Conservation (phyloP, 495 filamentous ascomycete genomes). For the Chlorociboria aeruginascens region DNA sequence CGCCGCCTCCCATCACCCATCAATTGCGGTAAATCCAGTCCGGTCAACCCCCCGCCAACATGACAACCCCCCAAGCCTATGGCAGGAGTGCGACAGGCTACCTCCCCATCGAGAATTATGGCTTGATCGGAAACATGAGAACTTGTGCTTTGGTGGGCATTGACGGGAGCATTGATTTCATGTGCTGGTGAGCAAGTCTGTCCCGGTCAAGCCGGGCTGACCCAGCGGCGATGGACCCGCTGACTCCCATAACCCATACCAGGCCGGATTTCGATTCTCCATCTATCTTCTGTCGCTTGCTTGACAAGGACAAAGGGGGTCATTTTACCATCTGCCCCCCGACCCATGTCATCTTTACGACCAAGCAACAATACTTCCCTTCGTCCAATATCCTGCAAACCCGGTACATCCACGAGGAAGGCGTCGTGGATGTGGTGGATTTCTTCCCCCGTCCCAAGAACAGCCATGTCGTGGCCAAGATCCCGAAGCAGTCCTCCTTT, state of each 20-base stretch:
- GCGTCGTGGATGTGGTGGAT: slow-evolving; percentile 56
- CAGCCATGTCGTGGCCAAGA: slow-evolving; percentile 18
- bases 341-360: slow-evolving; percentile 35
- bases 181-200: slow-evolving; percentile 48
- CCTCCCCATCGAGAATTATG: slow-evolving; percentile 62
- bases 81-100: slow-evolving; percentile 27
- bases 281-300: slow-evolving; percentile 51
- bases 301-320: slow-evolving; percentile 61
- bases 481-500: slow-evolving; percentile 33
- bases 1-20: not conserved
- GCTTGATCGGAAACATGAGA: slow-evolving; percentile 65
- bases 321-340: slow-evolving; percentile 51
- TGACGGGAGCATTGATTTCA: slow-evolving; percentile 59
- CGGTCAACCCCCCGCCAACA: not conserved
- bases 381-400: slow-evolving; percentile 61
- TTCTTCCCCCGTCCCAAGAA: slow-evolving; percentile 54
- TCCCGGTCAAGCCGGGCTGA: not conserved
- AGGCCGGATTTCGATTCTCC: slow-evolving; percentile 60
- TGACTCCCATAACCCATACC: slow-evolving; percentile 5
- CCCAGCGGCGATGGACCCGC: not conserved
- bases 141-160: slow-evolving; percentile 64
- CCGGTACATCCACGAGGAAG: slow-evolving; percentile 58
- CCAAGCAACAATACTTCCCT: slow-evolving; percentile 60
- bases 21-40: not conserved
- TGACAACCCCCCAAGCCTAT: slow-evolving; percentile 7